phyloP scores from a whole-genome alignment of 2,329 filamentous ascomycete genomes.

The Pseudogymnoascus sp. region DNA sequence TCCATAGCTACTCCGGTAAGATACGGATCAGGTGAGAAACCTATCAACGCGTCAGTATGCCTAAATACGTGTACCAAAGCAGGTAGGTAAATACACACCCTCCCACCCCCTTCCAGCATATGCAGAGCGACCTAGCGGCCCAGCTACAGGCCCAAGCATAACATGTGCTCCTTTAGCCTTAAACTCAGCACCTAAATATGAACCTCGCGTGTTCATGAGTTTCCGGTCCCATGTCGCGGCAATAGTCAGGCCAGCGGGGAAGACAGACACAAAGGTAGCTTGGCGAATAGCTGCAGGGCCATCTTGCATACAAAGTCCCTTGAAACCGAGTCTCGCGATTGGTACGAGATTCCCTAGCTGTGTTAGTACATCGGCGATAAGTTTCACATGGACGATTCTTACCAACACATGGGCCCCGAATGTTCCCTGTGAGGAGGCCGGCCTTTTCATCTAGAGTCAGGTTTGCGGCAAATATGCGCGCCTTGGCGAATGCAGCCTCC shows the following conservation, averaged over 20 bases:
- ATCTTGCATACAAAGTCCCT: conserved; percentile 60
- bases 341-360: conserved; percentile 33
- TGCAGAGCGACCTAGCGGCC: conserved; percentile 41
- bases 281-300: conserved; percentile 60
- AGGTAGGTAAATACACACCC: conserved; percentile 11
- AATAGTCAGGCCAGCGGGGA: conserved; percentile 62
- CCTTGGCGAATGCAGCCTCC: conserved; percentile 53
- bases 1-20: conserved; percentile 28
- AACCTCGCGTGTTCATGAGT: conserved; percentile 47
- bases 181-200: conserved; percentile 52
- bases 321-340: conserved; percentile 48
- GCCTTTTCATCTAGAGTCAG: conserved; percentile 58
- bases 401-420: conserved; percentile 12
- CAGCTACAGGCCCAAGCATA: conserved; percentile 46
- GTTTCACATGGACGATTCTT: conserved; percentile 7
- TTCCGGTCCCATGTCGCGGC: conserved; percentile 63
- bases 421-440: conserved; percentile 17
- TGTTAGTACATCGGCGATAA: conserved; percentile 27
- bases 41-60: neutral
- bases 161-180: conserved; percentile 71
- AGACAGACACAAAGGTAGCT: conserved; percentile 60
- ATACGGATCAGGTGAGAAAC: conserved; percentile 29
- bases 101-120: conserved; percentile 38
- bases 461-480: conserved; percentile 54
- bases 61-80: neutral